Percentiles rank a stretch among this genome's conserved stretches.
phyloP scores from a whole-genome alignment of 1,139 yeast genomes.

The Sugiyamaella novakii region DNA sequence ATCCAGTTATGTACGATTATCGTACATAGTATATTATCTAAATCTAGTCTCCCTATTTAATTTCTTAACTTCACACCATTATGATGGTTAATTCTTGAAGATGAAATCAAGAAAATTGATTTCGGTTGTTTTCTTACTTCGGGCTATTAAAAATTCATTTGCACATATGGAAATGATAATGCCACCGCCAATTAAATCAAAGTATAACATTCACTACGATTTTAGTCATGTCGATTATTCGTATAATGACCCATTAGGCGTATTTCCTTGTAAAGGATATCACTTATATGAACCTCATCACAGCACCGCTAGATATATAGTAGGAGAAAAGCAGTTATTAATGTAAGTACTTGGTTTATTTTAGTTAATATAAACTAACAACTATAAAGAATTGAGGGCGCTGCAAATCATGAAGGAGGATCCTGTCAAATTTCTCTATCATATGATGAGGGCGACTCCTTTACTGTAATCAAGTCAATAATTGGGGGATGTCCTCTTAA shows the following conservation, averaged over 20 bases:
- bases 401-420: conserved; percentile 36
- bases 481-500: conserved; percentile 38
- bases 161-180: conserved; percentile 34
- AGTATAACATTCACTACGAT: conserved; percentile 27
- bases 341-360: conserved; percentile 15
- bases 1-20: background rate
- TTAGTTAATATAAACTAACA: background rate
- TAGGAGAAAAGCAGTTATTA: conserved; percentile 30
- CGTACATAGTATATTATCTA: conserved; percentile 5
- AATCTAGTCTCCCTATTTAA: conserved; percentile 2
- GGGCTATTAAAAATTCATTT: background rate
- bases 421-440: conserved; percentile 37
- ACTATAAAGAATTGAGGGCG: conserved; percentile 28
- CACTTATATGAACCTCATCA: conserved; percentile 27
- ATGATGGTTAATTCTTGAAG: background rate
- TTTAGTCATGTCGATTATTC: conserved; percentile 29
- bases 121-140: conserved; percentile 2
- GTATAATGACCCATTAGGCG: conserved; percentile 32
- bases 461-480: conserved; percentile 35
- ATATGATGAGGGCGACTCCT: conserved; percentile 34
- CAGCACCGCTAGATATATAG: conserved; percentile 32
- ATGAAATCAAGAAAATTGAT: conserved; percentile 3
- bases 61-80: background rate
- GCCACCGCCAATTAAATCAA: conserved; percentile 35
- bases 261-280: conserved; percentile 38